Evolutionary conservation across 148 eudicot genomes (phyloP), one percentile per base, ranked within the genome.

Genomic region (Hydrangea macrophylla): DNA sequence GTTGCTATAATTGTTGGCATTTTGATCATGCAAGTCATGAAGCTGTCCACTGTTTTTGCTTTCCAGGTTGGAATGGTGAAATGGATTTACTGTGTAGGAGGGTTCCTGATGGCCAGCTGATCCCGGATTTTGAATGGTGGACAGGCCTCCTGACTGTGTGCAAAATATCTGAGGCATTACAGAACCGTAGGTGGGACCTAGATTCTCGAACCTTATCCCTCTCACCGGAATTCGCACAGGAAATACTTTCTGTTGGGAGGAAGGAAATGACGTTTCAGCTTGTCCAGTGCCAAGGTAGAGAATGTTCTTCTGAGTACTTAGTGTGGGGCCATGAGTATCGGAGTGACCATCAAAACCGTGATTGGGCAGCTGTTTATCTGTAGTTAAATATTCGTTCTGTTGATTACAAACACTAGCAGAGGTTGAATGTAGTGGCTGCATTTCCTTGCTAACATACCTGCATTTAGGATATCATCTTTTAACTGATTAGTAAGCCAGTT

Each of bases 391-490:
- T 31, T 78, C 83, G 62, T 68, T 76, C 72, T 73, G 74, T 73
- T 74, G 79, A 76, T 71, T 39, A 51, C 74, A 70, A 25, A 67
- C 80, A 58, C 78, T 74, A 33, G 72, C 72, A 18, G 88, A 75
- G 73, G 79, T 58, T 36, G 85, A 68, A 50, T 60, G 64, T 18
- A 40, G 58, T 33, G 72, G 58, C 45, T 69, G 85, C 33, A 72
- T 37, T 69, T 73, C 51, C 86, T 64, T 85, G 76, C 78, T 78
- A 30, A 80, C 60, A 58, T 88, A 92, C 86, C 97, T 91, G 85
- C 76, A 78, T 55, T 44, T 30, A 58, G 26, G 61, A 75, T n/a
- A n/a, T n/a, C n/a, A n/a, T 67, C 55, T 39, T 24, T 18, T 62
- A 31, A 20, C 51, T 1, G 54, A 61, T 62, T 37, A 60, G 26